phyloP scores from a whole-genome alignment of 2,329 filamentous ascomycete genomes.

The Raffaelea ambrosiae region DNA sequence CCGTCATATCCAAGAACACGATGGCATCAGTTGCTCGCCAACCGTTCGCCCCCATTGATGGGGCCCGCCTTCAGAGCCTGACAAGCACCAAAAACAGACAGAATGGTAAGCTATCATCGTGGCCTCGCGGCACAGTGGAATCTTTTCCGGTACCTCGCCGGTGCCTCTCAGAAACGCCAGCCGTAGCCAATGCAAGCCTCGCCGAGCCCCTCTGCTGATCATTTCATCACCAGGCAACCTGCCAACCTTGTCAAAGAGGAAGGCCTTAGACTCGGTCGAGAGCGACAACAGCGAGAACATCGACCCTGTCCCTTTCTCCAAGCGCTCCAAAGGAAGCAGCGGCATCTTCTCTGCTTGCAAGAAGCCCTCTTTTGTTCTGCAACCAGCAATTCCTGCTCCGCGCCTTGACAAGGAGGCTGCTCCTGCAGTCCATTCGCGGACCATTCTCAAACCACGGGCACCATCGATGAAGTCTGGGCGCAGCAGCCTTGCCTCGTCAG shows the following conservation, averaged over 20 bases:
- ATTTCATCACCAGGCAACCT: constrained; percentile 36
- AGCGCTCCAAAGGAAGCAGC: constrained; percentile 47
- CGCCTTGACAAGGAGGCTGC: constrained; percentile 7
- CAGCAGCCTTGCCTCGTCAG: constrained; percentile 31
- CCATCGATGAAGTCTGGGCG: constrained; percentile 39
- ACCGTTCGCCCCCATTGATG: constrained; percentile 67
- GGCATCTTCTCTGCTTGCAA: too few relatives aligned
- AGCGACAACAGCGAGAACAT: constrained; percentile 52
- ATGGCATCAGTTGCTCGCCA: constrained; percentile 56
- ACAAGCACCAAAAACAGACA: constrained; percentile 73
- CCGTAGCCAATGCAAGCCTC: too few relatives aligned
- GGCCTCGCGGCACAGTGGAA: too few relatives aligned
- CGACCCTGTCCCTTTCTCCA: constrained; percentile 47
- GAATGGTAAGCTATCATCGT: too few relatives aligned
- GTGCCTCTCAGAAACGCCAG: constrained; percentile 17
- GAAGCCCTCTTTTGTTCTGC: too few relatives aligned
- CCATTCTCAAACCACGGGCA: constrained; percentile 44
- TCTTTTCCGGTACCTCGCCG: too few relatives aligned
- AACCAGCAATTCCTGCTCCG: too few relatives aligned
- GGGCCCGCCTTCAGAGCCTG: constrained; percentile 60
- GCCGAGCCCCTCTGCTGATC: too few relatives aligned
- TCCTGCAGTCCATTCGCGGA: constrained; percentile 30
- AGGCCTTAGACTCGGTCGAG: constrained; percentile 43
- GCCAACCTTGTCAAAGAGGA: constrained; percentile 42
- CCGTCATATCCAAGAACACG: too few relatives aligned